Evolutionary conservation across 768 basidiomycete genomes (phyloP), one percentile per base, ranked within the genome.

Genomic region (Pilatotrama ljubarskyi): DNA sequence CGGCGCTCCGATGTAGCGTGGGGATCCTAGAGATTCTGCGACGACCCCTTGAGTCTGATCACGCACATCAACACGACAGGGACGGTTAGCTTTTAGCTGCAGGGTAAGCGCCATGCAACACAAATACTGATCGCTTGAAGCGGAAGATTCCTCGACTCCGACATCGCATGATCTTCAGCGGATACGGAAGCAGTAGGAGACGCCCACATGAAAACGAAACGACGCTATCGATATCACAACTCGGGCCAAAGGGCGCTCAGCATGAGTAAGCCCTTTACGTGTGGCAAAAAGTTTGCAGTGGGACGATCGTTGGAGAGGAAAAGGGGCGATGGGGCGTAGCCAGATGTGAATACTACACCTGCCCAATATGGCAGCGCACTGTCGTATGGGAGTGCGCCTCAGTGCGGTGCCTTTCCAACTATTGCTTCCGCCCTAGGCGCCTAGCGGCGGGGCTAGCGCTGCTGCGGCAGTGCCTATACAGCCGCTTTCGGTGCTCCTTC

Each of bases 321-420:
- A n/a, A n/a, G n/a, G n/a, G n/a, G n/a, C n/a, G n/a, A n/a, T n/a
- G n/a, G n/a, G n/a, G n/a, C 56, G 41, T 29, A 25, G 35, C 50
- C 57, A 41, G n/a, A 25, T 6, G 46, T 37, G 55, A 56, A 57
- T 38, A 52, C 58, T 59, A 59, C 50, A 52, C 43, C 29, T 59
- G 29, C 58, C 58, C 25, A 14, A 38, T 59, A 37, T 29, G 58
- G 58, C 8, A 52, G 25, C 22, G 51, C 43, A 59, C 50, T 8
- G 10, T 52, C 29, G 41, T 59, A 24, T 22, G 29, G n/a, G n/a
- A n/a, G n/a, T n/a, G n/a, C n/a, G n/a, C n/a, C n/a, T n/a, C 29
- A 32, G 29, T 32, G 29, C 29, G 29, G 29, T 32, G 29, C 29
- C 29, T 32, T 32, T 32, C 29, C 5, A 32, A 40, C 51, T 51